Base-by-base conservation (phyloP, 1,284 basidiomycete species). In the Rugosomyces carneus region DNA sequence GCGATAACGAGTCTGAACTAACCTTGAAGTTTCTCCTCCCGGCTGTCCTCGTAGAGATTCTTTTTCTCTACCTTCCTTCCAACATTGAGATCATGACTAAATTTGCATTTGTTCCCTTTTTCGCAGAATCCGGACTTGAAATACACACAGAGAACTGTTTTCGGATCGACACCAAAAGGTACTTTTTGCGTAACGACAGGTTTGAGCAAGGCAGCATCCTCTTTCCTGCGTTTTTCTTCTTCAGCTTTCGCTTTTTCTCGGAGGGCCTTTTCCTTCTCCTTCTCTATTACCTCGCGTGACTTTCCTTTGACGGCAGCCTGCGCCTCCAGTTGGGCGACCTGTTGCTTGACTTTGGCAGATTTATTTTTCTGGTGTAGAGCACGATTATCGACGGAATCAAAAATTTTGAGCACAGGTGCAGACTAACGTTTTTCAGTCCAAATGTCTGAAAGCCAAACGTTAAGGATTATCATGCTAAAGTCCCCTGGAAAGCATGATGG, bases 1-100 rank as follows among this genome's bases (percentile, higher is more conserved):
- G 31, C 27, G 18, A 9, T 7, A 2, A 11, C 27, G 27, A 20
- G 16, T 24, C 26, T 29, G 34, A 16, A 49, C 80, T 48, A 53
- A 89, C 89, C 89, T 50, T 72, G 68, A 58, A 80, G 64, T 67
- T 94, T 84, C 44, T 89, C 84, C 60, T 91, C 90, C 54, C 95
- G 75, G 52, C 67, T 75, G 66, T 99, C 95, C 61, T 84, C 87
- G 65, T 99, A 99, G 54, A 99, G 61, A 66, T 97, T 94, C 74
- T 88, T 93, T 82, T 99, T 99, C 65, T 95, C 90, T 39, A 88
- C 86, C 68, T 96, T 98, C 52, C 95, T 71, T 16, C 80, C 92
- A 16, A 96, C 81, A 59, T 98, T 80, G 50, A 81, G 57, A 69
- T 96, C 85, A 67, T 99, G 95, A 52, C 91, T 95, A 68, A 94